A percentile compares a stretch with the other conserved stretches of the same genome.
Conservation (phyloP, 768 basidiomycete genomes). For the Boletus rubroflammeus region DNA sequence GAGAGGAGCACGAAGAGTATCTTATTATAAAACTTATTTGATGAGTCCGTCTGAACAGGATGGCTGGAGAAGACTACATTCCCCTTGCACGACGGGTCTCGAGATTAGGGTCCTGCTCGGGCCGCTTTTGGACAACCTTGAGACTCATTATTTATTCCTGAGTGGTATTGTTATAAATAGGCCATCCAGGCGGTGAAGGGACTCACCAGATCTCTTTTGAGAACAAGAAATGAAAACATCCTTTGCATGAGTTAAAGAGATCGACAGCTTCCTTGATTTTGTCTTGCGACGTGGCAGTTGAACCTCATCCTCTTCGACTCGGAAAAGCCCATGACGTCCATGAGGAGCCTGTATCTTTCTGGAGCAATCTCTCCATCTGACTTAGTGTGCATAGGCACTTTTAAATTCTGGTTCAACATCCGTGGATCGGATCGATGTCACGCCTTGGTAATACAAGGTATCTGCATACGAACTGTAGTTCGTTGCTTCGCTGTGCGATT, state of each 20-base stretch:
- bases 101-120: too few species aligned
- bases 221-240: background rate
- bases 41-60: too few species aligned
- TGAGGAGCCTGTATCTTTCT: background rate
- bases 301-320: background rate
- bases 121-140: too few species aligned
- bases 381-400: background rate
- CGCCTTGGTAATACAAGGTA: too few species aligned
- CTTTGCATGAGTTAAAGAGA: background rate
- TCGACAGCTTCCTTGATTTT: slow-evolving; percentile 1
- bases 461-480: too few species aligned
- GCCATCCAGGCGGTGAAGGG: background rate
- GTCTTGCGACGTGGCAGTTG: background rate
- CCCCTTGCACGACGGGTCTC: too few species aligned
- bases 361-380: background rate
- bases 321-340: background rate
- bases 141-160: too few species aligned
- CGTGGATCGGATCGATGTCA: too few species aligned
- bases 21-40: too few species aligned
- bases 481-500: too few species aligned
- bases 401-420: background rate
- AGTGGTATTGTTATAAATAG: background rate
- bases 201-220: slow-evolving; percentile 2
- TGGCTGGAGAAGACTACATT: too few species aligned
- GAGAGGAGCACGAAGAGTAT: too few species aligned